Evolutionary conservation across 441 rosid species (phyloP).

Genomic region (Gossypium gossypioides): DNA sequence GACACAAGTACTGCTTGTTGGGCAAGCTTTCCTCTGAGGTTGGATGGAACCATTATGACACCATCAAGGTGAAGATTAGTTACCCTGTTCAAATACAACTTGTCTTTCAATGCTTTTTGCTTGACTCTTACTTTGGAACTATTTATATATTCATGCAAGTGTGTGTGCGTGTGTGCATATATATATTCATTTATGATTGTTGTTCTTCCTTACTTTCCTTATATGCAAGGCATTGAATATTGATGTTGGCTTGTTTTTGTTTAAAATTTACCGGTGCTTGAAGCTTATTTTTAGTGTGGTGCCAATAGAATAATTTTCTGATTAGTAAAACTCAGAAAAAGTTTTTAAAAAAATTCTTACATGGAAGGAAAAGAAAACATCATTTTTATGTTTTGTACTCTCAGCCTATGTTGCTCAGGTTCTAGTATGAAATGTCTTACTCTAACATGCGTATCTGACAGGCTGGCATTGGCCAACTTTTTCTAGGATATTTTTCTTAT

Average conservation of each 20-base stretch:
- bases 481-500: neutral
- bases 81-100: neutral
- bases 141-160: neutral
- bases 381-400: too few relatives aligned
- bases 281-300: too few relatives aligned
- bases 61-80: slow-evolving; percentile 47
- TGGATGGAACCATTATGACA: slow-evolving; percentile 84
- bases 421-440: too few relatives aligned
- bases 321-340: too few relatives aligned
- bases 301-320: too few relatives aligned
- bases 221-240: neutral
- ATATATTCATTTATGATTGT: neutral
- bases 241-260: too few relatives aligned
- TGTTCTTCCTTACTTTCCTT: neutral
- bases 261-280: too few relatives aligned
- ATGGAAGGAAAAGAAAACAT: too few relatives aligned
- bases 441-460: neutral
- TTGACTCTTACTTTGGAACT: neutral
- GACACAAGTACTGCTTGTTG: slow-evolving; percentile 63
- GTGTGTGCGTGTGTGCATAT: neutral
- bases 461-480: neutral
- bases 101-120: neutral
- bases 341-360: too few relatives aligned
- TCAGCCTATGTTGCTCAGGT: too few relatives aligned
- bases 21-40: slow-evolving; percentile 72